These are phyloP conservation scores for Biscogniauxia marginata DNA, from an alignment of 2,329 filamentous ascomycete genomes.

Conservation along the genomic window DNA sequence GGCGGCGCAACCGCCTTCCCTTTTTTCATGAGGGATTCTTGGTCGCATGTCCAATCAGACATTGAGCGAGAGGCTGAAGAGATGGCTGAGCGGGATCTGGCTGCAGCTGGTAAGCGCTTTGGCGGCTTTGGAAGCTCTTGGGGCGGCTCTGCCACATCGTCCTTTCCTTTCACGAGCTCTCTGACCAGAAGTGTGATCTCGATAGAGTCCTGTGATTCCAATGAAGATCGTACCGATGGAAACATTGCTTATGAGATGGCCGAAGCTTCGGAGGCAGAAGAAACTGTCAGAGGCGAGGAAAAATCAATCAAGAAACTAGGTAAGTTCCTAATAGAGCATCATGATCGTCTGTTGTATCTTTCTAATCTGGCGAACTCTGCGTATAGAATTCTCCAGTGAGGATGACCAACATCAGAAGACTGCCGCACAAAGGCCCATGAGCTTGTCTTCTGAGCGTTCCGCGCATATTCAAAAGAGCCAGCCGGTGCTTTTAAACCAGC, in stretches of 20 bases:
- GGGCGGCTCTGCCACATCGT: conserved; percentile 18
- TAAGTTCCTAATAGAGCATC: conserved; percentile 14
- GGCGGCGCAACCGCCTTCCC: conserved; percentile 1
- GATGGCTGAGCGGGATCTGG: conserved; percentile 26
- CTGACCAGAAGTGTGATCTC: conserved; percentile 28
- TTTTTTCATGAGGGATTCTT: conserved; percentile 13
- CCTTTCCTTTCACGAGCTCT: conserved; percentile 16
- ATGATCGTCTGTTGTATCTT: neutral
- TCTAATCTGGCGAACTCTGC: conserved; percentile 1
- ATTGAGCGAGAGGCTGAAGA: conserved; percentile 21
- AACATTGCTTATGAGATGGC: conserved; percentile 16
- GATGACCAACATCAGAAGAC: conserved; percentile 11
- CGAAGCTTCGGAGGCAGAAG: conserved; percentile 12
- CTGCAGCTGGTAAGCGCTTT: conserved; percentile 29
- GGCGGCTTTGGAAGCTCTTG: conserved; percentile 17
- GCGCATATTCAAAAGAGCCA: neutral
- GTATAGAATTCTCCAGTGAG: conserved; percentile 23
- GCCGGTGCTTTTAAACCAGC: conserved; percentile 3
- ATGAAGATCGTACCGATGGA: conserved; percentile 16
- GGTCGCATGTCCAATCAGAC: conserved; percentile 13
- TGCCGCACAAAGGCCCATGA: neutral
- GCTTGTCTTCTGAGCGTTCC: neutral
- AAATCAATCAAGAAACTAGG: conserved; percentile 19
- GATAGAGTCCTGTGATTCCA: conserved; percentile 27
- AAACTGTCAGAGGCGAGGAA: conserved; percentile 2